Conservation (phyloP, 441 rosid species). For the Biscutella auriculata region DNA sequence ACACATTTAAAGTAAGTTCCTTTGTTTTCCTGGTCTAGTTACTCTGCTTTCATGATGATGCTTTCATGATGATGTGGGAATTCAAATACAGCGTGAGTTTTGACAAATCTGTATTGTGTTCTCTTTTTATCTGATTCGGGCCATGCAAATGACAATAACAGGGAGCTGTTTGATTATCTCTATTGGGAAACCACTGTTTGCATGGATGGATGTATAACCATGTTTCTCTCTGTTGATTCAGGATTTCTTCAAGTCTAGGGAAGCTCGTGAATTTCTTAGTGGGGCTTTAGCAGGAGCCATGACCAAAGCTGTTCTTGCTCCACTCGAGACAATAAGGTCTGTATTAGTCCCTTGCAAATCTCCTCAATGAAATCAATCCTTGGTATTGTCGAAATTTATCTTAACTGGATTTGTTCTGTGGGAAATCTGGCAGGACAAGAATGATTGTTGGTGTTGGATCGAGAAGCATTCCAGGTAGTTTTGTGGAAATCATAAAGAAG, state of each 20-base stretch:
- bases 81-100: background rate
- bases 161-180: background rate
- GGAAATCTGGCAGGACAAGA: slow-evolving; percentile 56
- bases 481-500: slow-evolving; percentile 66
- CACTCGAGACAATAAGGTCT: slow-evolving; percentile 91
- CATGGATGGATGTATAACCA: no score
- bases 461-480: slow-evolving; percentile 75
- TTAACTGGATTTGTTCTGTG: slow-evolving; percentile 5
- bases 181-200: background rate
- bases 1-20: background rate
- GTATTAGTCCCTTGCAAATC: slow-evolving; percentile 1
- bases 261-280: slow-evolving; percentile 81
- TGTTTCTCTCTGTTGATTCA: slow-evolving; percentile 25
- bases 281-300: slow-evolving; percentile 96
- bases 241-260: slow-evolving; percentile 61
- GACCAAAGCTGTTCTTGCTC: slow-evolving; percentile 97
- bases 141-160: background rate
- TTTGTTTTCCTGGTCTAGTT: background rate
- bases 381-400: background rate
- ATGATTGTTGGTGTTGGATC: slow-evolving; percentile 98
- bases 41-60: slow-evolving; percentile 3
- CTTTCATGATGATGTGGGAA: slow-evolving; percentile 5
- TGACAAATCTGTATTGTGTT: background rate
- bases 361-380: background rate
- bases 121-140: background rate